phyloP scores from a whole-genome alignment of 345 rosid genomes.

The Lumnitzera racemosa region DNA sequence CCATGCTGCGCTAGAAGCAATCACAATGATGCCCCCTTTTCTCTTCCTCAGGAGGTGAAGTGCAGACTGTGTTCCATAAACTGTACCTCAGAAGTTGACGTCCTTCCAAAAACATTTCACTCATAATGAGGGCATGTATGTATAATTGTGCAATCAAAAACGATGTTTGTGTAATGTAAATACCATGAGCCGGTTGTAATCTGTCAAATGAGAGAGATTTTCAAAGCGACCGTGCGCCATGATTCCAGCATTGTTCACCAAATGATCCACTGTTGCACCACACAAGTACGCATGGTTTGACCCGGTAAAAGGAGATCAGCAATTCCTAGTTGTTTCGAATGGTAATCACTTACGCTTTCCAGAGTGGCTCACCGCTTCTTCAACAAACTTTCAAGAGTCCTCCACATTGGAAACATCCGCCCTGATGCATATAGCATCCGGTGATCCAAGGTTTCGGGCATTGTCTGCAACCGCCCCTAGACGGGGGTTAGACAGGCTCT shows the following conservation, averaged over 20 bases:
- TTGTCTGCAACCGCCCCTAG: conserved; percentile 16
- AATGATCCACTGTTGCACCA: conserved; percentile 35
- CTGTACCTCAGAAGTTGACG: conserved; percentile 57
- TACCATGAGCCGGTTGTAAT: no score
- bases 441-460: conserved; percentile 17
- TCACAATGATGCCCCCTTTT: conserved; percentile 42
- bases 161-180: no score
- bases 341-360: conserved; percentile 16
- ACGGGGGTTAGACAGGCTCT: conserved; percentile 21
- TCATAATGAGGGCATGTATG: no score
- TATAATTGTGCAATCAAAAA: no score
- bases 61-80: conserved; percentile 41
- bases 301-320: no score
- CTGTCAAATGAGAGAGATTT: no score
- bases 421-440: conserved; percentile 12
- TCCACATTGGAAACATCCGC: conserved; percentile 19
- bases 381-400: conserved; percentile 12
- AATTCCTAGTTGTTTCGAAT: no score
- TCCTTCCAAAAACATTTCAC: conserved; percentile 21
- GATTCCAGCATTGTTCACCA: conserved; percentile 41
- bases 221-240: no score
- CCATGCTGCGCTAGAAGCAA: conserved; percentile 43
- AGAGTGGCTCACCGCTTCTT: conserved; percentile 15
- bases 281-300: no score
- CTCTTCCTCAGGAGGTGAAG: conserved; percentile 40